These are phyloP conservation scores for Psilocybe subaeruginosa DNA, from an alignment of 768 basidiomycete species.

Conservation along the genomic window DNA sequence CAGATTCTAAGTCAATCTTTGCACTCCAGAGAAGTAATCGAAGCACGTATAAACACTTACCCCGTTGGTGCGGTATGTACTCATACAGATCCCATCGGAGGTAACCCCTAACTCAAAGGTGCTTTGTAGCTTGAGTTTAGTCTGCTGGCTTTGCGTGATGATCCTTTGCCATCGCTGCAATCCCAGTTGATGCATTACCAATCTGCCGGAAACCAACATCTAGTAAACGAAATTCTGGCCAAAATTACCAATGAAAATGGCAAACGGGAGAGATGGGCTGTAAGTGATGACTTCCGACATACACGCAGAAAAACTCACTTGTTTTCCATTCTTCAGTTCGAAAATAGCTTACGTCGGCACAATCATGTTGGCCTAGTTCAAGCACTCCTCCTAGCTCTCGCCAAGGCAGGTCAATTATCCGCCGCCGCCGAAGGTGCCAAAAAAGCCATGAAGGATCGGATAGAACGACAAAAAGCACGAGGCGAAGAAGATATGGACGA, in stretches of 20 bases:
- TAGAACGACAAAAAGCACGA: conserved; percentile 45
- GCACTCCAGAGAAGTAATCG: conserved; percentile 72
- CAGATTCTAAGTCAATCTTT: conserved; percentile 19
- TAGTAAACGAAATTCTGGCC: conserved; percentile 55
- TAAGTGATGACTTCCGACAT: conserved; percentile 42
- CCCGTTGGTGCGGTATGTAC: conserved; percentile 80
- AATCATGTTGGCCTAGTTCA: conserved; percentile 87
- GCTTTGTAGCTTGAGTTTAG: conserved; percentile 82
- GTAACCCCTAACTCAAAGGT: conserved; percentile 14
- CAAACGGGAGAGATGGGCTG: conserved; percentile 83
- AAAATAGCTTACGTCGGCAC: conserved; percentile 85
- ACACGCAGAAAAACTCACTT: conserved; percentile 16
- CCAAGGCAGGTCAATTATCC: conserved; percentile 67
- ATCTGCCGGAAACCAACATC: conserved; percentile 39
- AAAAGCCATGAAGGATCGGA: conserved; percentile 46
- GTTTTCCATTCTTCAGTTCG: conserved; percentile 55
- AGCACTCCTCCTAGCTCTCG: conserved; percentile 71
- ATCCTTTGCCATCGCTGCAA: conserved; percentile 74
- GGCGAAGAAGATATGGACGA: conserved; percentile 53
- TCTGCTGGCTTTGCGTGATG: conserved; percentile 83
- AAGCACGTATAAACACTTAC: conserved; percentile 88
- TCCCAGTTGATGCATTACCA: conserved; percentile 55
- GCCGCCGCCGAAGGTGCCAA: conserved; percentile 50
- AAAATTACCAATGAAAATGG: conserved; percentile 68
- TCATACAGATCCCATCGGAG: conserved; percentile 13